phyloP scores from a whole-genome alignment of 1,284 basidiomycete genomes.

The Kalmanozyma brasiliensis region DNA sequence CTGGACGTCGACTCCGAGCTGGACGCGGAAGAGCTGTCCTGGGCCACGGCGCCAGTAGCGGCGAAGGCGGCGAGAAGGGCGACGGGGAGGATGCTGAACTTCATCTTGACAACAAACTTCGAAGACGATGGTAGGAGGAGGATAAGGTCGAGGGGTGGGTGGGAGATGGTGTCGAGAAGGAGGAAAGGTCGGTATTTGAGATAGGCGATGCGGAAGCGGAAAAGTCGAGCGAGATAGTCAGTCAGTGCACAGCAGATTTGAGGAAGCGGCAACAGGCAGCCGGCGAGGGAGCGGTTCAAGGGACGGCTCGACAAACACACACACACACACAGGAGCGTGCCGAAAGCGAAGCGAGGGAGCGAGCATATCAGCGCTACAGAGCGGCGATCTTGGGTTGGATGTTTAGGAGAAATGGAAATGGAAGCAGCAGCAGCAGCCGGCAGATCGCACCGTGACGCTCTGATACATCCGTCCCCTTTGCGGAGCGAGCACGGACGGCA shows the following conservation, averaged over 20 bases:
- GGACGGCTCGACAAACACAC: too few species aligned
- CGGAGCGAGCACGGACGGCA: too few species aligned
- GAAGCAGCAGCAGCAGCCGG: not conserved
- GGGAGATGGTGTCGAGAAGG: conserved; percentile 5
- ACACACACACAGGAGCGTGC: not conserved
- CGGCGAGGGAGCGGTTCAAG: not conserved
- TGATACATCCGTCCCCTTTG: conserved; percentile 7
- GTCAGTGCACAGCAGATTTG: not conserved
- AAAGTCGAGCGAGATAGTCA: not conserved
- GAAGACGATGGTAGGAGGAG: too few species aligned
- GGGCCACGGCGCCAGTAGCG: conserved; percentile 47
- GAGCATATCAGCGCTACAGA: not conserved
- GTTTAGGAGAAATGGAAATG: not conserved
- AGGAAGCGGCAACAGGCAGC: too few species aligned
- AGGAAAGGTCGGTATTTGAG: not conserved
- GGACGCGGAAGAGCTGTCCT: conserved; percentile 35
- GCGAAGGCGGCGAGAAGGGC: conserved; percentile 53
- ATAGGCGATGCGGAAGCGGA: not conserved
- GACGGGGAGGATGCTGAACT: conserved; percentile 55
- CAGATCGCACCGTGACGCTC: conserved; percentile 23
- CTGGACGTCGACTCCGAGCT: conserved; percentile 12
- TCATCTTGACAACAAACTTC: conserved; percentile 34
- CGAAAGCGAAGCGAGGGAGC: not conserved
- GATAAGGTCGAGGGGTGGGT: too few species aligned
- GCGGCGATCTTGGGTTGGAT: conserved; percentile 1